Conservation (phyloP, 129 eudicot species). For the Artemisia argyi region DNA sequence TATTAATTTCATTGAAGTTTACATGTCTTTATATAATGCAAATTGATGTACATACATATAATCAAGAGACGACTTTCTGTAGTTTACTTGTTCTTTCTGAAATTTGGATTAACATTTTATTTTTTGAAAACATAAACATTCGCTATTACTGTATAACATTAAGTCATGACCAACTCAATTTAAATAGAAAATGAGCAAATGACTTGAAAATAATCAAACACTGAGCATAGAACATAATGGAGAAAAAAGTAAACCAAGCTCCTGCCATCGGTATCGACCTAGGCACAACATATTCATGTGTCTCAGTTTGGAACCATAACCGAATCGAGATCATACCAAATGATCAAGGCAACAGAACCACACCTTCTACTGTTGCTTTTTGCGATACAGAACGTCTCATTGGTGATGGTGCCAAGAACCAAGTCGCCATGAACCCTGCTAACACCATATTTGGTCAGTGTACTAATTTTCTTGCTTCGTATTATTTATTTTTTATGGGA, state of each 20-base stretch:
- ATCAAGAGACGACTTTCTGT: conserved; percentile 1
- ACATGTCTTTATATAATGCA: not conserved
- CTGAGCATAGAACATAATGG: conserved; percentile 8
- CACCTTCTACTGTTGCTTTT: conserved; percentile 28
- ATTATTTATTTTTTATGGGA: not conserved
- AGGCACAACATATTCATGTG: conserved; percentile 33
- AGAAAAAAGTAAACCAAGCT: not conserved
- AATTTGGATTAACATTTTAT: not conserved
- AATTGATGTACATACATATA: not conserved
- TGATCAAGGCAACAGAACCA: conserved; percentile 27
- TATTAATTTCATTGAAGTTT: too few relatives aligned
- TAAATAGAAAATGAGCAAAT: not conserved
- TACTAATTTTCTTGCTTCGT: not conserved
- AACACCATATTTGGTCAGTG: conserved; percentile 28
- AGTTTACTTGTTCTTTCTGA: not conserved
- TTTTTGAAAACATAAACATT: not conserved
- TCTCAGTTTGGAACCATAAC: conserved; percentile 14
- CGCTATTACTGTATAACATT: not conserved
- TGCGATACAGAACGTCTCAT: conserved; percentile 18
- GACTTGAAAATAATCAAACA: not conserved
- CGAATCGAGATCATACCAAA: conserved; percentile 28
- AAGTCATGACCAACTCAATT: not conserved
- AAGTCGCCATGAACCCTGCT: conserved; percentile 18
- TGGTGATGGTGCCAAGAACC: conserved; percentile 27
- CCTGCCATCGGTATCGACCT: conserved; percentile 27